Evolutionary conservation across 2,329 filamentous ascomycete genomes (phyloP).

Genomic region (Aurifilum marmelostoma): DNA sequence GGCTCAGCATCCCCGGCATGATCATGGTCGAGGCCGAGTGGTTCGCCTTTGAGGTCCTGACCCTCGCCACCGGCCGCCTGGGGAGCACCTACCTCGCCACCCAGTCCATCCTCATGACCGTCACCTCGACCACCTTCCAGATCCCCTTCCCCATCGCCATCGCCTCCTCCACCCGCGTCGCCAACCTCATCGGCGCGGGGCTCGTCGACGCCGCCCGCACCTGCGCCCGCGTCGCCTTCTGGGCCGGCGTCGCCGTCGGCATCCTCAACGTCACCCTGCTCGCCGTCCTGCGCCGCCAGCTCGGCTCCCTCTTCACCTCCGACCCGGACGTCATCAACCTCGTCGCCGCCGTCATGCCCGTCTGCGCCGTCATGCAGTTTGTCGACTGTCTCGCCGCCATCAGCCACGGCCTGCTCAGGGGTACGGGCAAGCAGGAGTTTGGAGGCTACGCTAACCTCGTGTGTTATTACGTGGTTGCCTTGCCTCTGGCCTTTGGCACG

Average conservation of each 20-base stretch:
- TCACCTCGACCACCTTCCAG: conserved; percentile 82
- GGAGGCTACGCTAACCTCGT: conserved; percentile 88
- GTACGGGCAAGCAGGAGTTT: conserved; percentile 85
- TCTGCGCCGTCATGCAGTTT: conserved; percentile 87
- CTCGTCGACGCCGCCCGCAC: conserved; percentile 79
- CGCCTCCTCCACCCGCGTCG: conserved; percentile 83
- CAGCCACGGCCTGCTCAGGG: conserved; percentile 83
- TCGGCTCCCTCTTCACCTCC: conserved; percentile 78
- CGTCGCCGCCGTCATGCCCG: conserved; percentile 71
- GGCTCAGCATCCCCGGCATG: conserved; percentile 83
- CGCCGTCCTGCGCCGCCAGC: conserved; percentile 67
- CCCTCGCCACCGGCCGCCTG: conserved; percentile 79
- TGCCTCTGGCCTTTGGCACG: conserved; percentile 80
- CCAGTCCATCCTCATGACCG: conserved; percentile 80
- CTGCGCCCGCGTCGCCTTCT: conserved; percentile 76
- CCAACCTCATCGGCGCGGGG: conserved; percentile 88
- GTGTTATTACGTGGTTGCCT: conserved; percentile 82
- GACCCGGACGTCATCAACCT: conserved; percentile 71
- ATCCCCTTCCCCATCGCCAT: conserved; percentile 92
- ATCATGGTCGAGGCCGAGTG: conserved; percentile 95
- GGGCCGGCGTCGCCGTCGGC: conserved; percentile 70
- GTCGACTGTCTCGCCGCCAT: conserved; percentile 81
- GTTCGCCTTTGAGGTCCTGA: conserved; percentile 89
- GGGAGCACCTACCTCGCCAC: conserved; percentile 81
- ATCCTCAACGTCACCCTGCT: conserved; percentile 77